These are phyloP conservation scores for Apiotrichum laibachii DNA, from an alignment of 1,284 basidiomycete genomes.

Conservation along the genomic window DNA sequence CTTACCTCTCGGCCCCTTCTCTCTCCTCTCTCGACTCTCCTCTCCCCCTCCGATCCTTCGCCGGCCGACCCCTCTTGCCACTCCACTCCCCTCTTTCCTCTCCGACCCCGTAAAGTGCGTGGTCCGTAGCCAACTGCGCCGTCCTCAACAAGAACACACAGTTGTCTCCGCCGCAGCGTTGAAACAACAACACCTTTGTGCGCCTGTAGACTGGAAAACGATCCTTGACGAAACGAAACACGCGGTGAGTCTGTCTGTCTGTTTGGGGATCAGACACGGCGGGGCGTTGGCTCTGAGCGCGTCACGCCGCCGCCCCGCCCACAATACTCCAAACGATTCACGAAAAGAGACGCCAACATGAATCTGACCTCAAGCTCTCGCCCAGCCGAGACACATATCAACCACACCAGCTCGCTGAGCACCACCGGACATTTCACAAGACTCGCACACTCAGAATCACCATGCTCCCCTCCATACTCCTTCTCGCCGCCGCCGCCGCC, in stretches of 20 bases:
- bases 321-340: not conserved
- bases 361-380: not conserved
- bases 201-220: too few relatives aligned
- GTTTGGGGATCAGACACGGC: too few relatives aligned
- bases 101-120: too few relatives aligned
- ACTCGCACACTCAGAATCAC: not conserved
- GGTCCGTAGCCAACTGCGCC: too few relatives aligned
- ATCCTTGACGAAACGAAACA: too few relatives aligned
- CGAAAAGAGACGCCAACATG: too few relatives aligned
- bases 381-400: not conserved
- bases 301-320: not conserved
- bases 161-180: too few relatives aligned
- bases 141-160: too few relatives aligned
- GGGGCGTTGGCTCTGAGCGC: too few relatives aligned
- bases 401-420: not conserved
- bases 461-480: slow-evolving; percentile 25
- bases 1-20: not conserved
- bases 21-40: not conserved
- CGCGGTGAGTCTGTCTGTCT: too few relatives aligned
- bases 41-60: not conserved
- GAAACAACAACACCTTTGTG: too few relatives aligned
- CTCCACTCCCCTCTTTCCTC: not conserved
- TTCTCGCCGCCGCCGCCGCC: slow-evolving; percentile 15
- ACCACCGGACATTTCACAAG: not conserved
- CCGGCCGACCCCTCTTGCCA: not conserved